Conservation (phyloP, 176 grass and related monocot species). For the bread wheat (Triticum aestivum) region IWGSC_CS_RefSeq_v2.1 NC_057797.1:217432254-217432753, state of each 20-base stretch:
- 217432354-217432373: constrained; percentile 60
- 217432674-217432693: neutral
- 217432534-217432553: neutral
- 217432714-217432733: constrained; percentile 76
- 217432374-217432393: constrained; percentile 72
- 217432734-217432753: constrained; percentile 74
- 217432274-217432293: neutral
- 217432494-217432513: constrained; percentile 37
- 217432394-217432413: constrained; percentile 80
- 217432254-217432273: neutral
- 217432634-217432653: constrained; percentile 2
- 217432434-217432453: constrained; percentile 84
- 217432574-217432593: neutral
- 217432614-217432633: neutral
- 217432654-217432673: neutral
- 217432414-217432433: constrained; percentile 83
- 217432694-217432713: neutral
- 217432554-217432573: constrained; percentile 8
- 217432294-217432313: constrained; percentile 50
- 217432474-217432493: constrained; percentile 87
- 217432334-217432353: constrained; percentile 70
- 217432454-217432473: constrained; percentile 94
- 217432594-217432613: neutral
- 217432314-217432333: constrained; percentile 70
- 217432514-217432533: neutral